Conservation (phyloP, 441 rosid genomes). For the Populus hybrid region DNA sequence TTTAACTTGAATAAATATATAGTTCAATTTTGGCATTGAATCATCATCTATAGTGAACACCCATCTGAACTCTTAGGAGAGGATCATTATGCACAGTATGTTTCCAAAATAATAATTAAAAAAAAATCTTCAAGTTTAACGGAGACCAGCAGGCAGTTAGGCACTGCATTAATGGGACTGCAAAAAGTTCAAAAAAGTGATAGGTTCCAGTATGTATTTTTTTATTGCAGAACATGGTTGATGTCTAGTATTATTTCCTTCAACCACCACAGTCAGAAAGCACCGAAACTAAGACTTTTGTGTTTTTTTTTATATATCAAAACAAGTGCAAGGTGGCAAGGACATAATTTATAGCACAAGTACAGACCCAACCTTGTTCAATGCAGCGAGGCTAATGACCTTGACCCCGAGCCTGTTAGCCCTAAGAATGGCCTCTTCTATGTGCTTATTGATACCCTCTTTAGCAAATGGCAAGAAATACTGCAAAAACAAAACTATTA, state of each 20-base stretch:
- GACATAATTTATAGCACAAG: neutral
- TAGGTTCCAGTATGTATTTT: neutral
- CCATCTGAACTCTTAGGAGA: too few relatives aligned
- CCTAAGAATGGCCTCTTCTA: constrained; percentile 72
- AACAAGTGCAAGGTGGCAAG: neutral
- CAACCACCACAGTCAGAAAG: constrained; percentile 20
- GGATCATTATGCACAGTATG: too few relatives aligned
- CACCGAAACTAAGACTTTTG: neutral
- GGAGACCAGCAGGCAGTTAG: too few relatives aligned
- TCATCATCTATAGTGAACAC: neutral
- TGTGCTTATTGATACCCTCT: constrained; percentile 74
- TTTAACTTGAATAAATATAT: neutral
- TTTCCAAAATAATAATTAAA: too few relatives aligned
- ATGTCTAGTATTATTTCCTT: neutral
- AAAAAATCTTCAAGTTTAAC: neutral
- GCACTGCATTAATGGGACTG: neutral
- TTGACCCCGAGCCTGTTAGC: constrained; percentile 83
- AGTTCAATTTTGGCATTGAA: neutral
- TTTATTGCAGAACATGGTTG: neutral
- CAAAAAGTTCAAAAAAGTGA: neutral
- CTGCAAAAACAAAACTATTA: constrained; percentile 31
- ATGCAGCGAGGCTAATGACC: constrained; percentile 95
- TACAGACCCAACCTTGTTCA: constrained; percentile 66
- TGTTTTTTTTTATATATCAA: neutral
- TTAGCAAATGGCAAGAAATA: constrained; percentile 92